Base-by-base conservation (phyloP, 768 basidiomycete species). In the Leucosporidium scottii region DNA sequence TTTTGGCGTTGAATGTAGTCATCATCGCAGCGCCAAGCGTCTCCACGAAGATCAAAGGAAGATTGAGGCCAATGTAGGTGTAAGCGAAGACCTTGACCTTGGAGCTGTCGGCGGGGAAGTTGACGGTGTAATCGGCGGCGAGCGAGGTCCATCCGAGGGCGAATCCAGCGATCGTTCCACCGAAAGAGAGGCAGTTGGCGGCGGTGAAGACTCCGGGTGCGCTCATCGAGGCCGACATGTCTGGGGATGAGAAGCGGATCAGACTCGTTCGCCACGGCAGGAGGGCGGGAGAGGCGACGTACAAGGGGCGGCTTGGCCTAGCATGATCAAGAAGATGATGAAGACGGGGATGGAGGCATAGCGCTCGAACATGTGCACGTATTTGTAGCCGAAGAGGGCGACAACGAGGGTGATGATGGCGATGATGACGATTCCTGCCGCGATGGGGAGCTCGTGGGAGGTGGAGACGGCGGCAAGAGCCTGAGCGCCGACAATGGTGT, bases 21-120 rank as follows among this genome's bases (percentile, higher is more conserved):
- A 82, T 81, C 60, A 81, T 69, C 27, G 81, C 77, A 0, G 77
- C 82, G 49, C 83, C 83, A 61, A 84, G 80, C 72, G 80, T 80
- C 76, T 83, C 78, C 64, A 83, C 68, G 59, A 81, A 76, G 67
- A 82, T 75, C 49, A 69, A 49, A 4, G 74, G 63, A 59, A 71
- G 25, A 62, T 67, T 66, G n/a, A 74, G 66, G 17, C 74, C 73
- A 49, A 55, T 20, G 66, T 73, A 82, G 15, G 82, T 82, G 75
- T 76, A 78, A 20, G 65, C 30, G 72, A 82, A 82, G 30, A 82
- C 77, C 71, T 79, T 79, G 73, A 74, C 75, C 27, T 73, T 66
- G n/a, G 79, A 74, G 13, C 78, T 78, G 31, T 74, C 68, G 64
- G 75, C 77, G 39, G 80, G 79, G 72, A 80, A 77, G 76, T 80